Evolutionary conservation across 352 stramenopile species (phyloP).

Genomic region (Hyaloperonospora brassicae): DNA sequence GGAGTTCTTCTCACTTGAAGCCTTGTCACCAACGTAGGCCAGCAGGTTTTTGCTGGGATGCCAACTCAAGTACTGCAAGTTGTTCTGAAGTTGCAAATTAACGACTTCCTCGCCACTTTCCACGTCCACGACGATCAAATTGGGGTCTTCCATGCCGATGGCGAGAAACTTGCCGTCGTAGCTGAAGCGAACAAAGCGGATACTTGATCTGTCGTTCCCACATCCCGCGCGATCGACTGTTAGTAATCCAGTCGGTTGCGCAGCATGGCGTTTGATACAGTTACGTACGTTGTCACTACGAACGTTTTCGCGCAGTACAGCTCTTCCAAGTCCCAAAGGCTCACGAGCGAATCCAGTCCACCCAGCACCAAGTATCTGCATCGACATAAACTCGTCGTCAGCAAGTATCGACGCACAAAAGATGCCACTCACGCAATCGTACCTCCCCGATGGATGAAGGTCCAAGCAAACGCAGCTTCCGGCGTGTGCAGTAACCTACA

Average conservation of each 20-base stretch:
- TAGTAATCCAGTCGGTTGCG: constrained; percentile 1
- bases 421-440: not conserved
- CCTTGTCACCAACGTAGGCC: constrained; percentile 77
- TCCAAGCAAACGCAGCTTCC: constrained; percentile 78
- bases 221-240: constrained; percentile 4
- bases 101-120: constrained; percentile 51
- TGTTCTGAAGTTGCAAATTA: constrained; percentile 60
- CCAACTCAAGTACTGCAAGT: constrained; percentile 73
- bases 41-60: constrained; percentile 77
- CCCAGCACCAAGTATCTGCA: constrained; percentile 61
- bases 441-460: constrained; percentile 70
- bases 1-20: constrained; percentile 65
- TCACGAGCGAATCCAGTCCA: constrained; percentile 80
- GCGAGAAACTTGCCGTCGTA: constrained; percentile 66
- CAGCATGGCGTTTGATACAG: not conserved
- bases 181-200: constrained; percentile 72
- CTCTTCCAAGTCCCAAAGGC: constrained; percentile 79
- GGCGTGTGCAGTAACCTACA: constrained; percentile 60
- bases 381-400: constrained; percentile 3
- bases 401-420: not conserved
- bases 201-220: constrained; percentile 47
- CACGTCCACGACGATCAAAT: constrained; percentile 53
- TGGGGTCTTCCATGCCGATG: constrained; percentile 71
- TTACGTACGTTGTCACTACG: constrained; percentile 63
- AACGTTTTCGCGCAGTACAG: constrained; percentile 82